Evolutionary conservation across 805 yeast genomes (phyloP).

Genomic region (Yarrowia porcina): DNA sequence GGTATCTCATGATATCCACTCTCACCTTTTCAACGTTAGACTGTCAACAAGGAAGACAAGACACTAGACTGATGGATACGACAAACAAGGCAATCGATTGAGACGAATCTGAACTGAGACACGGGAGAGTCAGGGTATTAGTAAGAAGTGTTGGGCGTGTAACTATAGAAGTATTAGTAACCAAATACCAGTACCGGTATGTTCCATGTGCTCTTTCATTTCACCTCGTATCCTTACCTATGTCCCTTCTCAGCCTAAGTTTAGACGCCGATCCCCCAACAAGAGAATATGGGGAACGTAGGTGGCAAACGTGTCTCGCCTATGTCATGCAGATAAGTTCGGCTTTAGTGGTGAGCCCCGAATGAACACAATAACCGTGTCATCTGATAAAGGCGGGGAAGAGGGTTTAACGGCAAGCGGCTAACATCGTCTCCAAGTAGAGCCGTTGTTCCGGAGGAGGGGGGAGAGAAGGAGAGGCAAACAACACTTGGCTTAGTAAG

Average conservation of each 20-base stretch:
- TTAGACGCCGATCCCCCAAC: constrained; percentile 1
- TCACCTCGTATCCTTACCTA: too few relatives aligned
- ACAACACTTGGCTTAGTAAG: too few relatives aligned
- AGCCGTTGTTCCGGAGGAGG: too few relatives aligned
- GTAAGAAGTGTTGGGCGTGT: too few relatives aligned
- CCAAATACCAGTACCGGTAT: too few relatives aligned
- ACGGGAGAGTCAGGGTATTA: too few relatives aligned
- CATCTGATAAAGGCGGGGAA: neutral
- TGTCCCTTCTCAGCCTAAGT: too few relatives aligned
- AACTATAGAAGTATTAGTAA: too few relatives aligned
- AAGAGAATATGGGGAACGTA: neutral
- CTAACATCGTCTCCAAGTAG: neutral
- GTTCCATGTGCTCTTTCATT: too few relatives aligned
- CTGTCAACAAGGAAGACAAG: neutral
- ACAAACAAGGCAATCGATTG: neutral
- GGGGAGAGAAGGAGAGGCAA: too few relatives aligned
- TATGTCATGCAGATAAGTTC: neutral
- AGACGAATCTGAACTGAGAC: neutral
- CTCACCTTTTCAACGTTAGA: neutral
- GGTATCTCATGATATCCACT: neutral
- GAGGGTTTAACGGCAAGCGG: neutral
- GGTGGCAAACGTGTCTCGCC: neutral
- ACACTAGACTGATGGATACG: neutral
- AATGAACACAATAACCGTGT: neutral
- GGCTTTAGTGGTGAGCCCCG: neutral